Percentiles rank a stretch among this genome's conserved stretches.
phyloP scores from a whole-genome alignment of 2,329 filamentous ascomycete species.

The Fusarium scirpi region DNA sequence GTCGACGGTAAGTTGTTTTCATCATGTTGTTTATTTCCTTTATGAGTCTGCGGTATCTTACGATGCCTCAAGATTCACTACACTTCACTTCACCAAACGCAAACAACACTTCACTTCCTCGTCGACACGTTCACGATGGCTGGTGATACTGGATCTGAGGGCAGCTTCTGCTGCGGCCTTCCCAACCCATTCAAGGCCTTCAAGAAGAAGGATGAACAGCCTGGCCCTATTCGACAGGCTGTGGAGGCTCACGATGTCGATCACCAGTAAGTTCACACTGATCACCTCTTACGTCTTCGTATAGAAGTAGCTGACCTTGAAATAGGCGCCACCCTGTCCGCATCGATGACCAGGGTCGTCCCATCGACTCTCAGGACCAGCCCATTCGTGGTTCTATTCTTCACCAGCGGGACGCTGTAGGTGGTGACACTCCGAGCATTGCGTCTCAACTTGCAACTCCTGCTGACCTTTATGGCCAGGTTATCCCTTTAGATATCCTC shows the following conservation, averaged over 20 bases:
- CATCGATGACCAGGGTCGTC: neutral
- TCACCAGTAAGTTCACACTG: conserved; percentile 19
- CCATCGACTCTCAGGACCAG: neutral
- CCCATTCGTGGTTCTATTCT: neutral
- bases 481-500: neutral
- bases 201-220: neutral
- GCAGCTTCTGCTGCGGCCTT: neutral
- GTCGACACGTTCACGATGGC: conserved; percentile 3
- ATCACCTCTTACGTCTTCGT: neutral
- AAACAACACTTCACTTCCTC: neutral
- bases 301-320: neutral
- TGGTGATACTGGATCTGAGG: neutral
- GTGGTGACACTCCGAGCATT: neutral
- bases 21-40: conserved; percentile 2
- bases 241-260: fast-evolving
- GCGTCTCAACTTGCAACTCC: neutral
- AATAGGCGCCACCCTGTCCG: neutral
- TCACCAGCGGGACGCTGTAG: neutral
- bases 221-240: neutral
- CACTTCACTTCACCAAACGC: neutral
- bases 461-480: neutral
- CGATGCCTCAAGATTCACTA: neutral
- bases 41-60: conserved; percentile 9
- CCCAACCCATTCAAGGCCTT: neutral
- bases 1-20: conserved; percentile 8